A percentile compares a stretch with the other conserved stretches of the same genome.
phyloP scores from a whole-genome alignment of 2,329 filamentous ascomycete genomes.

The Aspergillus persii region DNA sequence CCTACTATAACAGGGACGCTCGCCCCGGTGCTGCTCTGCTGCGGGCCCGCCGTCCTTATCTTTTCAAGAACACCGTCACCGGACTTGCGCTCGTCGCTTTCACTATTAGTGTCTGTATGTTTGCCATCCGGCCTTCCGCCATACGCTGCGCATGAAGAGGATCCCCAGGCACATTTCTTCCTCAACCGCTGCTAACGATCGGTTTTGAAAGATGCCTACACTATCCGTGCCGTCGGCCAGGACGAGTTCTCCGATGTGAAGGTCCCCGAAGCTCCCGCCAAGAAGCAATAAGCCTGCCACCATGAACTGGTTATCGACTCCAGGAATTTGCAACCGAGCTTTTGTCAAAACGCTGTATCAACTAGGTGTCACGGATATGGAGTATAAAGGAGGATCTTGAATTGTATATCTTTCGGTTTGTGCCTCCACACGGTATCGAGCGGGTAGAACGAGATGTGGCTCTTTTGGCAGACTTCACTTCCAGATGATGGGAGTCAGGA shows the following conservation, averaged over 20 bases:
- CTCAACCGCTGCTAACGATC: not conserved
- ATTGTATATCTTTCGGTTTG: not conserved
- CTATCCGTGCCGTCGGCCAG: slow-evolving; percentile 83
- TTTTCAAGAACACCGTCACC: slow-evolving; percentile 83
- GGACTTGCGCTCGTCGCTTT: slow-evolving; percentile 73
- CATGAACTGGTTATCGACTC: not conserved
- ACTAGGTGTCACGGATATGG: slow-evolving; percentile 16
- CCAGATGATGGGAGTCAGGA: not conserved
- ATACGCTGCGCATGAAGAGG: not conserved
- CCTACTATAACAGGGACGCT: slow-evolving; percentile 89
- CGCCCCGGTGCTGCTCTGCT: slow-evolving; percentile 85
- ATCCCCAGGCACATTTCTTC: not conserved
- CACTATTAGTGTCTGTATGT: slow-evolving; percentile 83
- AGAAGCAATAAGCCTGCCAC: slow-evolving; percentile 26
- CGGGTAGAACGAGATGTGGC: not conserved
- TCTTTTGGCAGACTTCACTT: not conserved
- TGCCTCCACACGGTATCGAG: not conserved
- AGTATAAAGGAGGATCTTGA: slow-evolving; percentile 9
- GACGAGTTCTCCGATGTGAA: slow-evolving; percentile 96
- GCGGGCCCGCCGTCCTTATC: slow-evolving; percentile 85
- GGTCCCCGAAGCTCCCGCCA: slow-evolving; percentile 70
- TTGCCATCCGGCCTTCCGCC: not conserved
- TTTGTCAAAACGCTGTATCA: not conserved
- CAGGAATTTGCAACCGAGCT: not conserved
- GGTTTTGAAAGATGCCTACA: slow-evolving; percentile 59